Evolutionary conservation across 1,284 basidiomycete species (phyloP).

Genomic region (Leccinum griseonigrum): DNA sequence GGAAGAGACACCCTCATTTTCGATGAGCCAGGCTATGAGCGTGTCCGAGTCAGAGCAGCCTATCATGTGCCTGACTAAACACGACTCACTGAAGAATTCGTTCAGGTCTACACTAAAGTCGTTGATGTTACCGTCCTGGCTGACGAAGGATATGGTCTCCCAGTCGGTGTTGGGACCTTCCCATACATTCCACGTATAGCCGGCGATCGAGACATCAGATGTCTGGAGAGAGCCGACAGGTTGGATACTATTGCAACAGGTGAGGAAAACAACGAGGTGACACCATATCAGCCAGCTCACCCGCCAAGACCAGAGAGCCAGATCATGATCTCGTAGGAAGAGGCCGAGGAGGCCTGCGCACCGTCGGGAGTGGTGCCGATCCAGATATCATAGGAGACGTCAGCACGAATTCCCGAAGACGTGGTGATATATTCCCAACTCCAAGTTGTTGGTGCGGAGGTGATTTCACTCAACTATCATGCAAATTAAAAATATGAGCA

Average conservation of each 20-base stretch:
- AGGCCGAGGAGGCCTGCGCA: conserved; percentile 44
- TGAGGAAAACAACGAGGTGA: neutral
- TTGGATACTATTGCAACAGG: conserved; percentile 34
- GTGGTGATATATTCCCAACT: conserved; percentile 46
- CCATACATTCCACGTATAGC: conserved; percentile 58
- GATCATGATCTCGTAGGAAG: conserved; percentile 61
- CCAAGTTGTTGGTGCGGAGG: conserved; percentile 49
- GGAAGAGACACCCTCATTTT: conserved; percentile 40
- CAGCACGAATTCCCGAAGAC: conserved; percentile 49
- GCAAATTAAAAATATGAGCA: neutral
- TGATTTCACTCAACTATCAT: conserved; percentile 40
- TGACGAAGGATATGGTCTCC: conserved; percentile 58
- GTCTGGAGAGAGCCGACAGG: conserved; percentile 52
- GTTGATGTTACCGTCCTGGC: conserved; percentile 45
- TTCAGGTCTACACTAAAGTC: conserved; percentile 55
- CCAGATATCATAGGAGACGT: conserved; percentile 64
- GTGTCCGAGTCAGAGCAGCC: conserved; percentile 5
- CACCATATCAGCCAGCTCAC: conserved; percentile 27
- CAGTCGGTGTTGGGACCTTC: conserved; percentile 53
- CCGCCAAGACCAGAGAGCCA: conserved; percentile 61
- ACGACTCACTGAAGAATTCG: conserved; percentile 50
- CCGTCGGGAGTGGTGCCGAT: conserved; percentile 43
- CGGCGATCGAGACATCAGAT: conserved; percentile 43
- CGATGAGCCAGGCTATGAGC: conserved; percentile 38
- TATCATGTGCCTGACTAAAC: neutral